Base-by-base conservation (phyloP, 2,329 filamentous ascomycete species). In the Paraconiothyrium brasiliense region DNA sequence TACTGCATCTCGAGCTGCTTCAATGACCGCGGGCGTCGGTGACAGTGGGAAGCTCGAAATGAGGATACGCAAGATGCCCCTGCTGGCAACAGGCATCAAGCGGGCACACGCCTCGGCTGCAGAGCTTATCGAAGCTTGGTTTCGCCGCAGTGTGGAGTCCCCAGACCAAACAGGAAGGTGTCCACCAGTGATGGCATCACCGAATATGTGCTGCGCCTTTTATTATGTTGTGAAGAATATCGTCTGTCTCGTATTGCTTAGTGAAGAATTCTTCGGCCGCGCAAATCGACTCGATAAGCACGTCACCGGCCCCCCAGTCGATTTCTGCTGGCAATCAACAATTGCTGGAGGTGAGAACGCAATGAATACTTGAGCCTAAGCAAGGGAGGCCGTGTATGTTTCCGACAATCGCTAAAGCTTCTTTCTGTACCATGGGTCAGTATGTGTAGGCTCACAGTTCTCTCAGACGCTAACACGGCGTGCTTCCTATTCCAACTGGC, bases 71-170 rank as follows among this genome's bases (percentile, higher is more conserved):
- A 39, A 6, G 37, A 14, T 39, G 9, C 10, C 10, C 16, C 9
- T 34, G 6, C 6, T n/a, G 11, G 20, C 3, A 30, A 11, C 51
- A 44, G 27, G 34, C 37, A 30, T 51, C 48, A 37, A 37, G 48
- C 51, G 37, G 16, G 9, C 41, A 43, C 54, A 66, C 67, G 67
- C 65, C 61, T 67, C 63, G 65, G 61, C 37, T 57, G 47, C 56
- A 37, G 56, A 54, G 59, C 62, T 64, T 61, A 56, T 61, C 62
- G 48, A 22, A 43, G 57, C 64, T 68, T 67, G 59, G 55, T 54
- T 32, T 41, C 22, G 39, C 35, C 46, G 35, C 30, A 20, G 30
- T 30, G 47, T 44, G 34, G 41, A 46, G 46, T 14, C 20, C 24
- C 32, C 37, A 5, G 16, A 57, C 34, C 8, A 13, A 65, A 58